These are phyloP conservation scores for Trametes pubescens DNA, from an alignment of 1,284 basidiomycete genomes.

Conservation along the genomic window DNA sequence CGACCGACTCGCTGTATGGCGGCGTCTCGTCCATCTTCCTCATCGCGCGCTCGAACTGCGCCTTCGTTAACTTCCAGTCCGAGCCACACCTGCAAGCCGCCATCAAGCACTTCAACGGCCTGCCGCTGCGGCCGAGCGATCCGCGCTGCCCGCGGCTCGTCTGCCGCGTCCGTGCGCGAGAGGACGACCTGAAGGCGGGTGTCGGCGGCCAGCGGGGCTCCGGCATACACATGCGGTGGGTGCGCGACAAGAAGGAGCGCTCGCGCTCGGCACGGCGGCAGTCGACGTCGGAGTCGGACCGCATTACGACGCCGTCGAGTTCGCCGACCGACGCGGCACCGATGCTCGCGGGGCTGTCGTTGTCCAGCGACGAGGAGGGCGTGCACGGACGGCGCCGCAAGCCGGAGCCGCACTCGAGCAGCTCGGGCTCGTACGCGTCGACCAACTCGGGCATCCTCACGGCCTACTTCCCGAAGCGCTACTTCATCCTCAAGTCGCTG, in stretches of 20 bases:
- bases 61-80: slow-evolving; percentile 89
- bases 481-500: slow-evolving; percentile 92
- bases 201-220: slow-evolving; percentile 91
- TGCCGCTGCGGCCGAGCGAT: slow-evolving; percentile 71
- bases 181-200: slow-evolving; percentile 90
- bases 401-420: slow-evolving; percentile 58
- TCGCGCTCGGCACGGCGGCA: slow-evolving; percentile 29
- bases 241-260: slow-evolving; percentile 66
- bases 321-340: slow-evolving; percentile 36
- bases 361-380: slow-evolving; percentile 53
- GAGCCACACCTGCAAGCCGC: slow-evolving; percentile 72
- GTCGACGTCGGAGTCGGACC: slow-evolving; percentile 41
- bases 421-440: slow-evolving; percentile 72
- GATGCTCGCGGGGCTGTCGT: slow-evolving; percentile 40
- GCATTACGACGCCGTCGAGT: slow-evolving; percentile 35
- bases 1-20: slow-evolving; percentile 40
- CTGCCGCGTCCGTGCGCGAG: slow-evolving; percentile 84
- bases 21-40: slow-evolving; percentile 91
- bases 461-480: slow-evolving; percentile 84
- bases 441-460: slow-evolving; percentile 79
- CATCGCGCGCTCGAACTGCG: slow-evolving; percentile 92
- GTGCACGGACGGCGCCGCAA: slow-evolving; percentile 25
- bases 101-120: slow-evolving; percentile 78
- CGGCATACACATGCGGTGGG: slow-evolving; percentile 85
- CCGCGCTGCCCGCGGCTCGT: slow-evolving; percentile 81